Percentiles rank a stretch among this genome's conserved stretches.
These are phyloP conservation scores for Pseudogymnoascus sp. DNA, from an alignment of 2,329 filamentous ascomycete genomes.

Conservation along the genomic window DNA sequence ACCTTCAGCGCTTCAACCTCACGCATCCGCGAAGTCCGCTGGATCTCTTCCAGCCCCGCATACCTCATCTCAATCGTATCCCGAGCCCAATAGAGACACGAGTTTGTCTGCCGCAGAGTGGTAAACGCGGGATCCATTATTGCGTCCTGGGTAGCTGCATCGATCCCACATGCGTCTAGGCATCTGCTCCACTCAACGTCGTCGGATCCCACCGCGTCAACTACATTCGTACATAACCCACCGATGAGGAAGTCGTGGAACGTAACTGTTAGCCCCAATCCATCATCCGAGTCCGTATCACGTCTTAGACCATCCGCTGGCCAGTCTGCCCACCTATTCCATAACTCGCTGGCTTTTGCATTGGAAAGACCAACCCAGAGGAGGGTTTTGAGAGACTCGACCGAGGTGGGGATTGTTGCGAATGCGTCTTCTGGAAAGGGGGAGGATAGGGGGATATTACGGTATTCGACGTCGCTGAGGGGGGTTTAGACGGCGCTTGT, in stretches of 20 bases:
- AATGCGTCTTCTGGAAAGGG: background rate
- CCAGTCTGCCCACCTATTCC: background rate
- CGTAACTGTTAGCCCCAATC: background rate
- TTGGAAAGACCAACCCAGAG: background rate
- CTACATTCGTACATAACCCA: too few relatives aligned
- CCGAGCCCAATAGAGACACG: background rate
- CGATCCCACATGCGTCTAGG: background rate
- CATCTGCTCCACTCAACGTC: background rate
- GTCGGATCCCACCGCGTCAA: background rate
- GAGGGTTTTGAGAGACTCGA: background rate
- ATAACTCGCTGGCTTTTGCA: background rate
- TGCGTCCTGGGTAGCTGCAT: background rate
- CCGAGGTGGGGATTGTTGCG: background rate
- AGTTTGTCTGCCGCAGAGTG: background rate
- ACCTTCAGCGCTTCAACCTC: background rate
- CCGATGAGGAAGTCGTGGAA: background rate
- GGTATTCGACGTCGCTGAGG: background rate
- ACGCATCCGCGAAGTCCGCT: background rate
- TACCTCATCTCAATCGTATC: background rate
- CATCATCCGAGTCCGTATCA: background rate
- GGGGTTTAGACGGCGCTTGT: background rate
- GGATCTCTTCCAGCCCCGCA: background rate
- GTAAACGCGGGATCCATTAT: background rate
- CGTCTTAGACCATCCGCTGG: background rate
- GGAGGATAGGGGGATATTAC: background rate